phyloP scores from a whole-genome alignment of 1,284 basidiomycete species.

The Ceratobasidium sp. region DNA sequence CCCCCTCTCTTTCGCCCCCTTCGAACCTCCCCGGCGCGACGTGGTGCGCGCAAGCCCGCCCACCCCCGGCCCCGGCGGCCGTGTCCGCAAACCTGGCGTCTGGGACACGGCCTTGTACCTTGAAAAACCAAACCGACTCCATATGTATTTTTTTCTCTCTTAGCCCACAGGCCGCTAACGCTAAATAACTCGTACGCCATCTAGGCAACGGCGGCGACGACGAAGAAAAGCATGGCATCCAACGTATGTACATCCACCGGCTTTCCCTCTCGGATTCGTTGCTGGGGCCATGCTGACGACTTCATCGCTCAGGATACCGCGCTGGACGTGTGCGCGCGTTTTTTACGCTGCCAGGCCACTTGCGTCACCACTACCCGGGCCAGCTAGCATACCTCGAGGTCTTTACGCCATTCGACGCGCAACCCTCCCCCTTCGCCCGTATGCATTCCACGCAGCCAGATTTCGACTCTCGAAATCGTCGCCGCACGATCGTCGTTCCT shows the following conservation, averaged over 20 bases:
- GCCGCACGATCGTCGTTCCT: background rate
- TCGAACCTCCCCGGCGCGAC: conserved; percentile 11
- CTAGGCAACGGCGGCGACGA: background rate
- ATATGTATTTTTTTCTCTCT: background rate
- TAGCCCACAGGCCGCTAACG: background rate
- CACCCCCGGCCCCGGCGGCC: background rate
- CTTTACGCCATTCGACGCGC: conserved; percentile 7
- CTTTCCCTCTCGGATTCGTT: too few species aligned
- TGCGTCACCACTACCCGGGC: background rate
- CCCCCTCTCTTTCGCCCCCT: conserved; percentile 21
- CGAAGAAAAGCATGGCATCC: background rate
- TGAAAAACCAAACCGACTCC: background rate
- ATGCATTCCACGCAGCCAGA: background rate
- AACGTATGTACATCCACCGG: conserved; percentile 7
- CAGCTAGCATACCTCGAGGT: conserved; percentile 35
- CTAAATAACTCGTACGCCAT: background rate
- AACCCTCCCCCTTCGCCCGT: background rate
- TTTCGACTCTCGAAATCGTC: background rate
- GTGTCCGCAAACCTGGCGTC: conserved; percentile 49
- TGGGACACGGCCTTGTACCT: conserved; percentile 18
- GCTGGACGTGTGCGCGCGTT: conserved; percentile 15
- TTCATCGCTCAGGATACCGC: conserved; percentile 3
- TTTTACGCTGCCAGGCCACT: conserved; percentile 3
- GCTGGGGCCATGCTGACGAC: too few species aligned
- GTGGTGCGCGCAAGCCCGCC: conserved; percentile 8